These are phyloP conservation scores for Diaporthe aspalathi DNA, from an alignment of 2,329 filamentous ascomycete genomes.

Conservation along the genomic window DNA sequence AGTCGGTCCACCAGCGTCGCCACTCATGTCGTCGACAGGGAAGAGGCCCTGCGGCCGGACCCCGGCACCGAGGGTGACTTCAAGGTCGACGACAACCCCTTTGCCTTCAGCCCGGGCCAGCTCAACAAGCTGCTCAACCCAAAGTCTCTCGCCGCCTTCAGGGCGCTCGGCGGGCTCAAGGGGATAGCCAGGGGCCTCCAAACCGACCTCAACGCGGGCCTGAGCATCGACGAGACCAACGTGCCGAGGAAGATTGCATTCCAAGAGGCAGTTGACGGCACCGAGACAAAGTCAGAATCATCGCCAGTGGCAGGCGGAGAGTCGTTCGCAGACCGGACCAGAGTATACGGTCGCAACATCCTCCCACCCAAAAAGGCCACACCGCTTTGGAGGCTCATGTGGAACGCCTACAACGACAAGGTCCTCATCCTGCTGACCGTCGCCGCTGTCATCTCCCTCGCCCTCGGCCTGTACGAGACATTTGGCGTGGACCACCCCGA, in stretches of 20 bases:
- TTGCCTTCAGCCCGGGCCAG: constrained; percentile 78
- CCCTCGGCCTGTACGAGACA: constrained; percentile 76
- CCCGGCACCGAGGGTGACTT: constrained; percentile 77
- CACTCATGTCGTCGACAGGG: constrained; percentile 39
- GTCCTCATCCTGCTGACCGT: constrained; percentile 77
- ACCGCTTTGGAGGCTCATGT: constrained; percentile 69
- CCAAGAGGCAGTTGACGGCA: constrained; percentile 44
- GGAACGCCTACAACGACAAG: constrained; percentile 80
- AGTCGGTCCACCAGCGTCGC: constrained; percentile 23
- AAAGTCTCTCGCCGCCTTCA: constrained; percentile 78
- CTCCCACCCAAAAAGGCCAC: constrained; percentile 71
- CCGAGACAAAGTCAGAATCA: constrained; percentile 35
- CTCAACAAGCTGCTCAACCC: constrained; percentile 82
- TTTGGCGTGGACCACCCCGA: constrained; percentile 58
- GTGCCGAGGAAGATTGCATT: constrained; percentile 44
- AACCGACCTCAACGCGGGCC: constrained; percentile 70
- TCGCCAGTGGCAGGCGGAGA: constrained; percentile 34
- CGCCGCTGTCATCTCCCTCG: constrained; percentile 75
- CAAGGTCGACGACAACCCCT: constrained; percentile 72
- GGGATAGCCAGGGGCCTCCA: constrained; percentile 80
- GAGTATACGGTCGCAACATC: constrained; percentile 69
- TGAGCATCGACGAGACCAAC: constrained; percentile 74
- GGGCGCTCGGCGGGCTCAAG: constrained; percentile 76
- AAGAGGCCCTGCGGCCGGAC: constrained; percentile 73
- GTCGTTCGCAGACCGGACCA: constrained; percentile 63